Evolutionary conservation across 2,329 filamentous ascomycete species (phyloP), one percentile per base, ranked within the genome.

Genomic region (Ophidiomyces ophidiicola): DNA sequence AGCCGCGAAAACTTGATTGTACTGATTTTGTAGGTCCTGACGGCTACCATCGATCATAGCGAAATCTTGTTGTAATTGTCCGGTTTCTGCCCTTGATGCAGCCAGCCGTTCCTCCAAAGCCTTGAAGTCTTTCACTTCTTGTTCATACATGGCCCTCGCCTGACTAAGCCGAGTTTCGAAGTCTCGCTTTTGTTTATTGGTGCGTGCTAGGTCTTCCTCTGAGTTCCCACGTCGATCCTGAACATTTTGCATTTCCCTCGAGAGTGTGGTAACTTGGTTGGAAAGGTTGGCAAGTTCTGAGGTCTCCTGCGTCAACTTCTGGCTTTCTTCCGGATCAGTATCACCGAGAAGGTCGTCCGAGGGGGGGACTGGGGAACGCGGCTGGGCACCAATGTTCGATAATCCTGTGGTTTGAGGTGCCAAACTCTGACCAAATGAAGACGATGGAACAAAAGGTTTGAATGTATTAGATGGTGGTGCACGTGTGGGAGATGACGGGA

Each of bases 211-310:
- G 43, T 94, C 84, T 47, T 80, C 80, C 59, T 94, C 86, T 0
- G 82, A 81, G 2, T 76, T 74, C 4, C 68, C 73, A 46, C 86
- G 80, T 62, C 94, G 88, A 23, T 71, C 76, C 57, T 93, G 85
- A 1, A 94, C 81, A 50, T 88, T 85, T 56, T 94, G 85, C 77
- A 93, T 94, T 63, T 98, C 86, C 54, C 80, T 92, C 0, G 87
- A 82, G 40, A 98, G 64, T 2, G 82, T 88, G 21, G 85, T 80
- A 47, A 98, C 85, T 59, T 96, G 90, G 58, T 93, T 96, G 1
- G 88, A 94, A 50, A 98, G 70, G 56, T 98, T 96, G 36, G 87
- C 90, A 42, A 98, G 71, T 58, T 98, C 90, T 0, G 82, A 80
- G 2, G 87, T 90, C 55, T 98, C 90, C 47, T 78, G 80, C 0